A percentile compares a stretch with the other conserved stretches of the same genome.
phyloP scores from a whole-genome alignment of 2,329 filamentous ascomycete species.

The Aspergillus costaricaensis region DNA sequence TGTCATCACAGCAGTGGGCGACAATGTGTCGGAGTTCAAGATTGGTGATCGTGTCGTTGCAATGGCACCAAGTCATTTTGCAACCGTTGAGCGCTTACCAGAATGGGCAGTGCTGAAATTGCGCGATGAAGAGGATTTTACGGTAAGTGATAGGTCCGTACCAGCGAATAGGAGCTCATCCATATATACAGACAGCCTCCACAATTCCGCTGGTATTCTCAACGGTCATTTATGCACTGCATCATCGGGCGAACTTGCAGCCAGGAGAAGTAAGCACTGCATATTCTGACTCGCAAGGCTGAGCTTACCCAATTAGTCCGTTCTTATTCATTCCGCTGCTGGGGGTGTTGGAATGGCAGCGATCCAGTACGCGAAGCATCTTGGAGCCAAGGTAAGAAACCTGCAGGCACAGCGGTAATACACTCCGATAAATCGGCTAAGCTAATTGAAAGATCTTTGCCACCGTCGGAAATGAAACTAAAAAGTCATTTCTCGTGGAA shows the following conservation, averaged over 20 bases:
- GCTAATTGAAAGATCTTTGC: slow-evolving; percentile 19
- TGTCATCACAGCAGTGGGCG: not conserved
- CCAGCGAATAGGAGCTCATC: not conserved
- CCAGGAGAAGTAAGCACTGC: slow-evolving; percentile 12
- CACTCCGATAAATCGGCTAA: no score
- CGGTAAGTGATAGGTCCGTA: not conserved
- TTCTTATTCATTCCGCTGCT: slow-evolving; percentile 30
- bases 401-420: no score
- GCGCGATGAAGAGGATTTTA: not conserved
- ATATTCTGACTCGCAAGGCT: not conserved
- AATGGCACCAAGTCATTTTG: slow-evolving; percentile 7
- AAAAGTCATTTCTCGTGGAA: slow-evolving; percentile 26
- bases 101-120: not conserved
- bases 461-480: slow-evolving; percentile 25
- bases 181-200: not conserved
- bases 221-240: slow-evolving; percentile 4
- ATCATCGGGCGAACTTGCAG: not conserved
- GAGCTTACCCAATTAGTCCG: not conserved
- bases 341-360: slow-evolving; percentile 30
- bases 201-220: not conserved
- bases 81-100: not conserved
- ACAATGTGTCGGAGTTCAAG: not conserved
- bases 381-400: slow-evolving; percentile 20
- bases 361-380: slow-evolving; percentile 25
- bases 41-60: slow-evolving; percentile 6